These are phyloP conservation scores for Didymella pinodella DNA, from an alignment of 2,329 filamentous ascomycete genomes.

Conservation along the genomic window DNA sequence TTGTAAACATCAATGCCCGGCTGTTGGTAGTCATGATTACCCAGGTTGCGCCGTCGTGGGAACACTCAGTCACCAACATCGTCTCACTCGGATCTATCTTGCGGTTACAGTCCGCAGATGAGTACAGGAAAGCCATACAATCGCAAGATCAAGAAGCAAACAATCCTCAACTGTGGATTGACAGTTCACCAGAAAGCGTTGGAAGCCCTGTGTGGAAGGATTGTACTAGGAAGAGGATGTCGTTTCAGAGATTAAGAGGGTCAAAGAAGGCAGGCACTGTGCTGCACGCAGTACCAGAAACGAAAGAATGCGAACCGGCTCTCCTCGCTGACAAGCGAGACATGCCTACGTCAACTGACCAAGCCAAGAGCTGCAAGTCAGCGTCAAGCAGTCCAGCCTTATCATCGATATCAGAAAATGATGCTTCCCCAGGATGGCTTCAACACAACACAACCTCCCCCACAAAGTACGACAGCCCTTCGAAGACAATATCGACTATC, in stretches of 20 bases:
- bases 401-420: slow-evolving; percentile 28
- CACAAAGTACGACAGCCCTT: slow-evolving; percentile 28
- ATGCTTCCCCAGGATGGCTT: slow-evolving; percentile 28
- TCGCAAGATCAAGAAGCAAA: slow-evolving; percentile 11
- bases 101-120: slow-evolving; percentile 14
- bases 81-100: slow-evolving; percentile 18
- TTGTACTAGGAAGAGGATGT: slow-evolving; percentile 28
- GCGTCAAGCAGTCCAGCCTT: slow-evolving; percentile 26
- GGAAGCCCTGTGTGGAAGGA: slow-evolving; percentile 19
- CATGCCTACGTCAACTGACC: slow-evolving; percentile 33
- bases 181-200: slow-evolving; percentile 1
- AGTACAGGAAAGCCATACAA: slow-evolving; percentile 14
- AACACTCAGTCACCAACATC: slow-evolving; percentile 22
- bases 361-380: slow-evolving; percentile 31
- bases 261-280: slow-evolving; percentile 42
- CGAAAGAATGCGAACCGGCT: slow-evolving; percentile 31
- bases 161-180: slow-evolving; percentile 9
- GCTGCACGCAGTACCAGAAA: slow-evolving; percentile 48
- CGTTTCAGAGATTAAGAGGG: slow-evolving; percentile 32
- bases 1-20: slow-evolving; percentile 30
- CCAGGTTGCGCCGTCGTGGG: slow-evolving; percentile 20
- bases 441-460: slow-evolving; percentile 30
- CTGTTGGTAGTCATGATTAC: slow-evolving; percentile 26
- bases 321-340: slow-evolving; percentile 52
- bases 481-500: slow-evolving; percentile 34